These are phyloP conservation scores for Simmondsia chinensis DNA, from an alignment of 148 eudicot species.

Conservation along the genomic window DNA sequence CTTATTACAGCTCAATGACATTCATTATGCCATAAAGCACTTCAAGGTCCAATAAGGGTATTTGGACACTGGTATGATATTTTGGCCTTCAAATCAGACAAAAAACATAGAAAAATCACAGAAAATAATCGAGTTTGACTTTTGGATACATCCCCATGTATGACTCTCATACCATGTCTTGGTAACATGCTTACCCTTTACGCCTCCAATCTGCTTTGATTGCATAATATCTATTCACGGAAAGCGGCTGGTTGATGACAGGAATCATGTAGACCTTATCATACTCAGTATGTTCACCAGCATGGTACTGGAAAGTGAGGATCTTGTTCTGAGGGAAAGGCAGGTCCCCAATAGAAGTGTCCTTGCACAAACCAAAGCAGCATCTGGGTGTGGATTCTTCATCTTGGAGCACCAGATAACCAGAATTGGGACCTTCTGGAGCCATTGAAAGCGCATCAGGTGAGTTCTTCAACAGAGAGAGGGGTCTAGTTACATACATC, in stretches of 20 bases:
- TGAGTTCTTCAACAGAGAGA: conserved; percentile 17
- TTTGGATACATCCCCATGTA: no score
- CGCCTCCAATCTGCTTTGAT: conserved; percentile 19
- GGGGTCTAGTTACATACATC: conserved; percentile 29
- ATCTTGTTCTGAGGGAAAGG: conserved; percentile 35
- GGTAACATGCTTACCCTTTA: conserved; percentile 18
- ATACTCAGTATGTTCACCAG: conserved; percentile 1
- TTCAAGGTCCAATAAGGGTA: no score
- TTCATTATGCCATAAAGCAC: no score
- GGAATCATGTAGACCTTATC: conserved; percentile 26
- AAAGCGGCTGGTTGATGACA: conserved; percentile 24
- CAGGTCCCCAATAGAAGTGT: conserved; percentile 9
- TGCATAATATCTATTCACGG: conserved; percentile 22
- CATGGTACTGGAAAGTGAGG: conserved; percentile 9
- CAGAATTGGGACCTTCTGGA: conserved; percentile 30
- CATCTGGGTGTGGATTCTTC: conserved; percentile 15
- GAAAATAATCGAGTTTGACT: no score
- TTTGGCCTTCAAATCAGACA: no score
- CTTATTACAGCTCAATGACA: no score
- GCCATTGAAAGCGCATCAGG: conserved; percentile 15
- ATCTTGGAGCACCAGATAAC: conserved; percentile 28
- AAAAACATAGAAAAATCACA: background rate
- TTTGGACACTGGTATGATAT: no score
- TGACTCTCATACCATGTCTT: background rate
- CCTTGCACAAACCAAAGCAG: conserved; percentile 20